These are phyloP conservation scores for Claviceps sp. DNA, from an alignment of 2,329 filamentous ascomycete genomes.

Conservation along the genomic window DNA sequence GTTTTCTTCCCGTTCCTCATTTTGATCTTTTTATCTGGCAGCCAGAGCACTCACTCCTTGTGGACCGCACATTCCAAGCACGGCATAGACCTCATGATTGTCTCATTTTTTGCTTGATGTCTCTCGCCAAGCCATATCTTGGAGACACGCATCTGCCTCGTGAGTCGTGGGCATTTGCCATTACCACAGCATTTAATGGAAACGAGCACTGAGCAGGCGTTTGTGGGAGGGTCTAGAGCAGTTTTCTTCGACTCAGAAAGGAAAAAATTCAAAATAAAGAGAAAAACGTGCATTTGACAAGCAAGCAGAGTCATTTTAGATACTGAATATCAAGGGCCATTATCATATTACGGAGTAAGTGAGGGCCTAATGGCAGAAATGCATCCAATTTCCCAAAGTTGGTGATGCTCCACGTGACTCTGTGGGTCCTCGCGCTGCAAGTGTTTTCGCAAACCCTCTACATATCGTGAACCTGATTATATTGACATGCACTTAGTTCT, in stretches of 20 bases:
- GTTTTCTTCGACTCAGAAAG: background rate
- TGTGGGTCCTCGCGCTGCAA: background rate
- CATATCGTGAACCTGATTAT: background rate
- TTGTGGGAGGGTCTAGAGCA: background rate
- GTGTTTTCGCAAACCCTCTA: background rate
- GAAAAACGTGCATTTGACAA: background rate
- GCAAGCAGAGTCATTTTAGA: background rate
- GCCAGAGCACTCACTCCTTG: background rate
- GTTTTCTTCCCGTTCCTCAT: background rate
- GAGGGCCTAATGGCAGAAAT: background rate
- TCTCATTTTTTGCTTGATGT: background rate
- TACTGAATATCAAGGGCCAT: background rate
- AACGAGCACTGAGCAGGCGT: slow-evolving; percentile 1
- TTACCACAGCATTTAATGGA: background rate
- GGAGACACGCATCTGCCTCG: background rate
- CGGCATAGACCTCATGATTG: background rate
- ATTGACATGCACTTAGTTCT: background rate
- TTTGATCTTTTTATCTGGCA: background rate
- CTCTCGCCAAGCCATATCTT: background rate
- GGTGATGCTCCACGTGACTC: slow-evolving; percentile 7
- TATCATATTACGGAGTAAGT: background rate
- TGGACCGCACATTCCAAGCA: background rate
- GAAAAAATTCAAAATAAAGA: background rate
- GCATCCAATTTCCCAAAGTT: background rate
- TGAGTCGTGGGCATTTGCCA: background rate